These are phyloP conservation scores for Arabis alpina DNA, from an alignment of 345 rosid genomes.

Conservation along the genomic window DNA sequence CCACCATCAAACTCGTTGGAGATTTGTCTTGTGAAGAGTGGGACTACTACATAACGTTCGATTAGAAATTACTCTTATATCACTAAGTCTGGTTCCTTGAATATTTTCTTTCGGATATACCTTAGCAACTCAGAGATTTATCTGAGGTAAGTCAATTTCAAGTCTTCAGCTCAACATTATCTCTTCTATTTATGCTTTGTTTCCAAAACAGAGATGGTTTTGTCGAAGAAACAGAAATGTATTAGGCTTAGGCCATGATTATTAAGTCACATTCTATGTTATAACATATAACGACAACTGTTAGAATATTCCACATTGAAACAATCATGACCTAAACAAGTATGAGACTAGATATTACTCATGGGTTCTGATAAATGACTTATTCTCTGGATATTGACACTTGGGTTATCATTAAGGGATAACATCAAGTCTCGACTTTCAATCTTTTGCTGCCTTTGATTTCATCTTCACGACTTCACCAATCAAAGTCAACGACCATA, in stretches of 20 bases:
- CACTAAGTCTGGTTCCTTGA: constrained; percentile 27
- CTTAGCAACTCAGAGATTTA: not conserved
- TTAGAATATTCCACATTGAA: too few relatives aligned
- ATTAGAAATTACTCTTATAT: constrained; percentile 4
- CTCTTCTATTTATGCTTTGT: too few relatives aligned
- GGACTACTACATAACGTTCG: constrained; percentile 37
- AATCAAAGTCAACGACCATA: not conserved
- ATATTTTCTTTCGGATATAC: not conserved
- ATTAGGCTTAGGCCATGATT: too few relatives aligned
- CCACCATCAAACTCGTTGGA: too few relatives aligned
- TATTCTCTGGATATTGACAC: not conserved
- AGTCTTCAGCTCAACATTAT: not conserved
- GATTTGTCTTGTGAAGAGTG: constrained; percentile 4
- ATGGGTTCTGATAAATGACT: not conserved
- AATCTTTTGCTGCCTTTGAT: not conserved
- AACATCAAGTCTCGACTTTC: not conserved
- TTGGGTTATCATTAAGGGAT: not conserved
- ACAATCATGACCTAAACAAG: too few relatives aligned
- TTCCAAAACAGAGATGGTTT: too few relatives aligned
- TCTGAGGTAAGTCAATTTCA: not conserved
- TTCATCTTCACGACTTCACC: too few relatives aligned
- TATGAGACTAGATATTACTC: not conserved
- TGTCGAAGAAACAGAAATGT: too few relatives aligned
- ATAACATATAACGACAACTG: too few relatives aligned
- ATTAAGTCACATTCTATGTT: too few relatives aligned